Evolutionary conservation across 129 eudicot genomes (phyloP), one percentile per base, ranked within the genome.

Genomic region (Mikania micrantha): DNA sequence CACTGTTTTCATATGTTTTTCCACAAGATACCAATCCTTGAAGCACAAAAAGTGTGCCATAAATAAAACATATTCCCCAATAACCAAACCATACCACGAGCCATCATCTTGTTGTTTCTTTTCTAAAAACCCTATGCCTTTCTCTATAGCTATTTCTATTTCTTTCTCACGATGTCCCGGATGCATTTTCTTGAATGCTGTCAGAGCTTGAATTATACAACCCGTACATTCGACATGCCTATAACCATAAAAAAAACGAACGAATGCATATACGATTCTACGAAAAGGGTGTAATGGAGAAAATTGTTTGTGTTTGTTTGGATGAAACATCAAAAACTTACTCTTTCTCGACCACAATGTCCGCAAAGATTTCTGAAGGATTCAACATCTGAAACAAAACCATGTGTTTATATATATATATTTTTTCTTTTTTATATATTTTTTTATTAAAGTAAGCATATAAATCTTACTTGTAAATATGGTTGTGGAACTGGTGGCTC

Each of bases 1-100:
- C 73, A 21, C 78, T 77, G 38, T 86, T 83, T 16, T 75, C 41
- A 25, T 83, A 86, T 47, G 93, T 83, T 70, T 80, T 72, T 21
- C 86, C 86, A 17, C 64, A 76, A 2, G 80, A 49, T 25, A 45
- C 74, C 32, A 86, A 75, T 36, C 84, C 86, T 45, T 72, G 70
- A 3, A 83, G 67, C 24, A 22, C 86, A 16, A 42, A 80, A 42
- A 36, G 83, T 27, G 88, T 86, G 36, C 86, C 93, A 42, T 86
- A 86, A 12, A 86, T 57, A 63, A 80, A 83, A 39, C 86, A 86
- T 9, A 86, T 69, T 5, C 93, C 93, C 88, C 86, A 86, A 31
- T 80, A 83, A 11, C 87, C n/a, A n/a, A n/a, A n/a, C n/a, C 87
- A 28, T 75, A 75, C 74, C 79, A 72, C 1, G 82, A 78, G n/a